A percentile compares a stretch with the other conserved stretches of the same genome.
Evolutionary conservation across 768 basidiomycete species (phyloP).

Genomic region (Tephrocybe sp.): DNA sequence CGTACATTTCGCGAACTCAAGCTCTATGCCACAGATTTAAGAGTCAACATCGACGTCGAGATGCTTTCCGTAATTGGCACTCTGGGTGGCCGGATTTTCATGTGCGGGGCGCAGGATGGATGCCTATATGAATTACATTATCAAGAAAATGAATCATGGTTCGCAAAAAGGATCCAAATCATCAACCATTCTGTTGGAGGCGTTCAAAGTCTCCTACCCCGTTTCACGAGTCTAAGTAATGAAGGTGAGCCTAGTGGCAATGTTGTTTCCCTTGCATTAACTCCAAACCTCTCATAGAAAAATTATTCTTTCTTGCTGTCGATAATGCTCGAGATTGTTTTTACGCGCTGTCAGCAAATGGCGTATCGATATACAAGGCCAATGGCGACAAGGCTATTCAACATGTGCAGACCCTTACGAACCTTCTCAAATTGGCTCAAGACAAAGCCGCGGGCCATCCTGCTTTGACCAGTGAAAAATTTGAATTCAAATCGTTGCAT

Average conservation of each 20-base stretch:
- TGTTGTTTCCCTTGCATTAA: constrained; percentile 1
- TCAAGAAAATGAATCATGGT: constrained; percentile 89
- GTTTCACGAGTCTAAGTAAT: constrained; percentile 57
- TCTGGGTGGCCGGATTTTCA: constrained; percentile 83
- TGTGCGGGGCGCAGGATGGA: constrained; percentile 83
- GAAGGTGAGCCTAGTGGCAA: constrained; percentile 62
- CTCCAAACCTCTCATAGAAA: constrained; percentile 45
- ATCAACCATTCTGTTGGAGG: constrained; percentile 84
- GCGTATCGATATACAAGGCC: constrained; percentile 66
- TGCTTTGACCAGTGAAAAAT: constrained; percentile 64
- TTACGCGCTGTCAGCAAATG: constrained; percentile 71
- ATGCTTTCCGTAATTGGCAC: constrained; percentile 86
- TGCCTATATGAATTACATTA: constrained; percentile 91
- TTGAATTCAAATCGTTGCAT: constrained; percentile 70
- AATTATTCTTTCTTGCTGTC: constrained; percentile 63
- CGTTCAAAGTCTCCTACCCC: constrained; percentile 75
- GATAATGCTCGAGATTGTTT: constrained; percentile 70
- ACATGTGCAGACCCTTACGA: constrained; percentile 71
- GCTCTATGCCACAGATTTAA: constrained; percentile 88
- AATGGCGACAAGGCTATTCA: constrained; percentile 64
- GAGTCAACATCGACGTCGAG: constrained; percentile 72
- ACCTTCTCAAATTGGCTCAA: constrained; percentile 70
- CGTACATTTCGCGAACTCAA: constrained; percentile 68
- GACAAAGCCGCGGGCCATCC: constrained; percentile 81
- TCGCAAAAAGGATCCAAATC: constrained; percentile 80